Base-by-base conservation (phyloP, 2,329 filamentous ascomycete genomes). In the Cadophora sp. region DNA sequence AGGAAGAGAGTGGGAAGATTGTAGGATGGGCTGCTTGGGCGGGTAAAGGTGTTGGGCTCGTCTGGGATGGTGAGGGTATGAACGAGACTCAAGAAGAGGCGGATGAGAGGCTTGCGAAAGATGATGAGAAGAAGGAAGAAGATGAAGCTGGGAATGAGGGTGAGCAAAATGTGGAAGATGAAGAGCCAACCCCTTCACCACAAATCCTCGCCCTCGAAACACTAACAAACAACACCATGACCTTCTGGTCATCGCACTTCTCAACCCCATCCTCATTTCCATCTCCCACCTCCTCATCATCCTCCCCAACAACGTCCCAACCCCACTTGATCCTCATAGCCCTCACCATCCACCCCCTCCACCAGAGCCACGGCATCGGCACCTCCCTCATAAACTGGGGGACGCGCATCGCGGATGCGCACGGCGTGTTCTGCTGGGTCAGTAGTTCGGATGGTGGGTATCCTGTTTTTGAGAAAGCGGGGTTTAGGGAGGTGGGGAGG, bases 401-500 rank as follows among this genome's bases (percentile, higher is more conserved):
- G 19, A 48, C 43, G 6, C 19, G 43, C 43, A 22, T 48, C 43
- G 43, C 43, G 2, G 43, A 48, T 43, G 46, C 31, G 19, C 27
- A 65, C n/a, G 64, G 70, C 14, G 40, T 67, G 1, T 69, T 62
- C 53, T 24, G 12, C 16, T 69, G 65, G 67, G 68, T 69, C 1
- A 43, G 50, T 26, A 43, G 26, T 50, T 64, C 61, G 14, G 59
- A 71, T 48, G 50, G 58, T 3, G 68, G 65, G 11, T 64, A 62
- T 27, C 40, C 14, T 19, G 53, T 27, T 1, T 71, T 71, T 59
- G 61, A 67, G 53, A 68, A 67, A 43, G 19, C 27, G 22, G 63
- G 73, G n/a, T 68, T 69, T 58, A 71, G 74, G 59, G 68, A 75
- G 8, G 73, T 76, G 8, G 75, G 76, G 7, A 72, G 59, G 16